A percentile compares a stretch with the other conserved stretches of the same genome.
Evolutionary conservation across 371 early-diverging fungal species (phyloP).

Genomic region (Thermomucor indicae-seudaticae): DNA sequence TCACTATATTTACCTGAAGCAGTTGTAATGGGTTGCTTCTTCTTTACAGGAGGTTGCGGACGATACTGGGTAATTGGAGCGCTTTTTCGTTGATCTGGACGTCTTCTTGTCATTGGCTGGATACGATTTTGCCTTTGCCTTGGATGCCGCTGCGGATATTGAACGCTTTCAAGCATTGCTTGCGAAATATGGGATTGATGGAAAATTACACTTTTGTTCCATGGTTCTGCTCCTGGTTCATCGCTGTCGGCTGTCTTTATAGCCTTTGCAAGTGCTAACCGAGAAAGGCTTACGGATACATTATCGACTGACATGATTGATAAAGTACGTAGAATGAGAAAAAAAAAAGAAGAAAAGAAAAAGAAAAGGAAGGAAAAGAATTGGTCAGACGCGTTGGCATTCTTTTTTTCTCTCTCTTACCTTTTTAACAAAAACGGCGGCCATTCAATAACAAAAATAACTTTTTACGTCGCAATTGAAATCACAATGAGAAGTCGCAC

Average conservation of each 20-base stretch:
- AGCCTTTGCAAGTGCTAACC: conserved; percentile 22
- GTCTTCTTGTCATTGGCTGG: no score
- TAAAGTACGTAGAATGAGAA: background rate
- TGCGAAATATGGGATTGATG: conserved; percentile 22
- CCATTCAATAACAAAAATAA: background rate
- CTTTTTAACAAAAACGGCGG: background rate
- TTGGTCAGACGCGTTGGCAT: background rate
- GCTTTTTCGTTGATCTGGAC: no score
- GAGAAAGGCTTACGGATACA: conserved; percentile 18
- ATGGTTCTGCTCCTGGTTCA: conserved; percentile 16
- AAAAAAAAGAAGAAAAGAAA: background rate
- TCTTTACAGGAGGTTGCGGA: no score
- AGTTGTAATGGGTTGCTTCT: no score
- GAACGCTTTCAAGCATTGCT: conserved; percentile 11
- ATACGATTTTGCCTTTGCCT: conserved; percentile 2
- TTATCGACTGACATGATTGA: conserved; percentile 3
- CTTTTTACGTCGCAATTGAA: no score
- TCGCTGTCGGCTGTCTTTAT: conserved; percentile 21
- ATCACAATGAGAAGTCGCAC: no score
- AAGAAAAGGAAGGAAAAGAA: background rate
- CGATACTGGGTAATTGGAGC: no score
- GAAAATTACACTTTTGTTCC: conserved; percentile 22
- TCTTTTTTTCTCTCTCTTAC: no score
- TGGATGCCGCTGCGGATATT: conserved; percentile 1
- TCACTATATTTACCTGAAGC: no score